A percentile compares a stretch with the other conserved stretches of the same genome.
phyloP scores from a whole-genome alignment of 2,329 filamentous ascomycete species.

The Apiospora saccharicola region DNA sequence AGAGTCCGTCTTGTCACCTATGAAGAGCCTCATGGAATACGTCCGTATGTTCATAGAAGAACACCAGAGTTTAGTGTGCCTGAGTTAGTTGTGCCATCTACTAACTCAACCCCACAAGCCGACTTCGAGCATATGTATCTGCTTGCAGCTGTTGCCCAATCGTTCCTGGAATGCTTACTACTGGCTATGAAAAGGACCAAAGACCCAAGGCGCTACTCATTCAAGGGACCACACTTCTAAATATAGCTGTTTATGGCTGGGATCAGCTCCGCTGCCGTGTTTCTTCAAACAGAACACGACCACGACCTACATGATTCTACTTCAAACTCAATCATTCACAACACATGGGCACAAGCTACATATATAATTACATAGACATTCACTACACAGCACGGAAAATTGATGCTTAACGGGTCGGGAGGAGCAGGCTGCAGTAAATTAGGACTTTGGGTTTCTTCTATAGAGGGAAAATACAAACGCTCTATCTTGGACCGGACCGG shows the following conservation, averaged over 20 bases:
- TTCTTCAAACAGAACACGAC: background rate
- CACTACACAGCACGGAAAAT: background rate
- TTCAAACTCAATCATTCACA: background rate
- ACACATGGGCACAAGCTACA: background rate
- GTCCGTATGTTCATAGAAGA: background rate
- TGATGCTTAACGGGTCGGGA: background rate
- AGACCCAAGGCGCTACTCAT: background rate
- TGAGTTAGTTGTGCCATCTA: background rate
- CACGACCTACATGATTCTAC: background rate
- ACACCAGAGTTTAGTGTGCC: background rate
- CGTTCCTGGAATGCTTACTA: background rate
- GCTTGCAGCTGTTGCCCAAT: background rate
- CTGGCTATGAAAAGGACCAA: background rate
- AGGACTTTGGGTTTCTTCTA: background rate
- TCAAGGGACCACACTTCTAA: constrained; percentile 15
- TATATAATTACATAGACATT: background rate
- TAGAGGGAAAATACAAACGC: background rate
- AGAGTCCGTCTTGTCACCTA: background rate
- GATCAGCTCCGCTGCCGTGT: background rate
- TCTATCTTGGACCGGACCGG: background rate
- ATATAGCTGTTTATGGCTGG: constrained; percentile 8
- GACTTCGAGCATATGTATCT: constrained; percentile 4
- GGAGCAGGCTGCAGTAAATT: background rate
- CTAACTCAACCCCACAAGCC: background rate
- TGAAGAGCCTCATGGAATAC: background rate